Conservation (phyloP, 495 filamentous ascomycete genomes). For the Xylaria sp. region DNA sequence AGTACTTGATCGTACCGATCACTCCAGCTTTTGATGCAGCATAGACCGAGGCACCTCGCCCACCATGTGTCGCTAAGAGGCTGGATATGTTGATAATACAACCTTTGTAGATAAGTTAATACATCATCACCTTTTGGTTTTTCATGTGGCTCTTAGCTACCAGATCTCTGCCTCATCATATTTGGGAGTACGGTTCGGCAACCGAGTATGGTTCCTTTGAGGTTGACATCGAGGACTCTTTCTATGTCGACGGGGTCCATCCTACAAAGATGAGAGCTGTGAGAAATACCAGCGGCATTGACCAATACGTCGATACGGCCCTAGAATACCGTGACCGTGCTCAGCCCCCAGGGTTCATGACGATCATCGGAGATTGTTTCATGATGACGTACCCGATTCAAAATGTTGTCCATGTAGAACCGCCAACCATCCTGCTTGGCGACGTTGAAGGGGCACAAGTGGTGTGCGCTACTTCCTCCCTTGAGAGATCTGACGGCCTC, state of each 20-base stretch:
- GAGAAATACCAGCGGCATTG: constrained; percentile 77
- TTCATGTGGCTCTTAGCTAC: constrained; percentile 26
- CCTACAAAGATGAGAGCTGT: constrained; percentile 62
- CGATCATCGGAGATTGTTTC: not conserved
- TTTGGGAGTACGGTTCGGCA: constrained; percentile 62
- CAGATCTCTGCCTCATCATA: constrained; percentile 54
- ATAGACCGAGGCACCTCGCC: constrained; percentile 72
- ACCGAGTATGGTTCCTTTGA: constrained; percentile 71
- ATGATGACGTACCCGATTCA: constrained; percentile 27
- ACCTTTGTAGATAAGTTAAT: constrained; percentile 36
- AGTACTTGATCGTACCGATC: constrained; percentile 55
- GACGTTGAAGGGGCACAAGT: constrained; percentile 42
- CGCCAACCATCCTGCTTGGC: constrained; percentile 29
- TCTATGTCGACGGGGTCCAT: constrained; percentile 52
- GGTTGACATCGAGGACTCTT: constrained; percentile 67
- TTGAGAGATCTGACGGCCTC: constrained; percentile 35
- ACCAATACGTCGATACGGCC: constrained; percentile 69
- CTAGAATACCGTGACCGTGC: constrained; percentile 31
- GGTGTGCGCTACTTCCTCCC: no score
- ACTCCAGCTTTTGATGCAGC: constrained; percentile 82
- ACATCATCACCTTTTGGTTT: not conserved
- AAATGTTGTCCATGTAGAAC: constrained; percentile 5
- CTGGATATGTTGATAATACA: constrained; percentile 85
- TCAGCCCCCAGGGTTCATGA: constrained; percentile 20
- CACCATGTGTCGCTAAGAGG: constrained; percentile 68